Evolutionary conservation across 2,329 filamentous ascomycete genomes (phyloP), one percentile per base, ranked within the genome.

Genomic region (Aspergillus thermomutatus): DNA sequence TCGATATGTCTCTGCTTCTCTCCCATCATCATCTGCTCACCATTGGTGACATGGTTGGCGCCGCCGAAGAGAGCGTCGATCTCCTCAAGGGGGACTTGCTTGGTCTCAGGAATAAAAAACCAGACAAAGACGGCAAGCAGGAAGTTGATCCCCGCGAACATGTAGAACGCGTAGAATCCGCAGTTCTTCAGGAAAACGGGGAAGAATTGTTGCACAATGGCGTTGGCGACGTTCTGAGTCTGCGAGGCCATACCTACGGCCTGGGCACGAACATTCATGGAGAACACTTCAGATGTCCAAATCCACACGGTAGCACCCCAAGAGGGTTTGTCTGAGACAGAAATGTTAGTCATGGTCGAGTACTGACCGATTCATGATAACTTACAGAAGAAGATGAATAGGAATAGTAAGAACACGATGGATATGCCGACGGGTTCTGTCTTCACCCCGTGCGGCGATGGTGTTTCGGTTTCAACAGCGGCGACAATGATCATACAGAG

Each of bases 271-370:
- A 89, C 83, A 70, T 89, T 89, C 83, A 87, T 87, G 53, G 81
- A 85, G 77, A 89, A 89, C 57, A 89, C 78, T 63, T 89, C 86
- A 2, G 84, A 80, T 0, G 86, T 89, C 82, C 83, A 88, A 69
- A 89, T 88, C 86, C 87, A 89, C 19, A 85, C 83, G 4, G 85
- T 88, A 2, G 86, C 86, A 51, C 86, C 86, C 85, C 86, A 88
- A 0, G 83, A 86, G 3, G 86, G 86, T 69, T 89, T 89, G 74
- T 89, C 78, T 80, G 47, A 14, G 6, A 7, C 14, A 45, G 5
- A 9, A n/a, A 28, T 57, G 60, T 76, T 68, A 72, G 67, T 31
- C 19, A 23, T 6, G 41, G 26, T 23, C 54, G 55, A 31, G 55
- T n/a, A 48, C 57, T 56, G 19, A 63, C 48, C 19, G 9, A 19